Percentiles rank a stretch among this genome's conserved stretches.
Conservation (phyloP, 352 stramenopile genomes). For the Globisporangium yorkense region DNA sequence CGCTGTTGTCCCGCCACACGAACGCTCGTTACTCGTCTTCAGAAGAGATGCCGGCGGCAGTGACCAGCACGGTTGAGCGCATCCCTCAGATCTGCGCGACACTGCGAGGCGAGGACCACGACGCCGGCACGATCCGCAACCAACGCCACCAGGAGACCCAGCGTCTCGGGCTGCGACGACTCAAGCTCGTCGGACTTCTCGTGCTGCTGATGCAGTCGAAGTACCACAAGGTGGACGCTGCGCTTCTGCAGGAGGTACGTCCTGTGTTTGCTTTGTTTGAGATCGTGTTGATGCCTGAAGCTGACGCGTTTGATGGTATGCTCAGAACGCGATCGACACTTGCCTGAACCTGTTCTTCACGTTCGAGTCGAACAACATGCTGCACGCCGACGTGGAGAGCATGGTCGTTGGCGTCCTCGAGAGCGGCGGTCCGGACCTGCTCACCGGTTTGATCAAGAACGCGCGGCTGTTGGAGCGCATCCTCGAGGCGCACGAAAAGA, state of each 20-base stretch:
- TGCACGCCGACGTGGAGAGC: slow-evolving; percentile 81
- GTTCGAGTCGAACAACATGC: slow-evolving; percentile 86
- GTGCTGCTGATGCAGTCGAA: slow-evolving; percentile 82
- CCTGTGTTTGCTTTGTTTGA: neutral
- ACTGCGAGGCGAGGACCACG: slow-evolving; percentile 49
- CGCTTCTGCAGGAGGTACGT: slow-evolving; percentile 45
- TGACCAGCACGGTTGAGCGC: slow-evolving; percentile 45
- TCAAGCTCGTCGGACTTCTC: slow-evolving; percentile 78
- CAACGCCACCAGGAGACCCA: slow-evolving; percentile 68
- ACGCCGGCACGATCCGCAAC: slow-evolving; percentile 66
- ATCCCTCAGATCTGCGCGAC: slow-evolving; percentile 65
- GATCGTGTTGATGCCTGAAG: no score
- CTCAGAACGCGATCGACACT: slow-evolving; percentile 52
- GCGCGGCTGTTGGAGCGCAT: slow-evolving; percentile 63
- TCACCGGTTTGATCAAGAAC: slow-evolving; percentile 74
- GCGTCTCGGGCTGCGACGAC: slow-evolving; percentile 60
- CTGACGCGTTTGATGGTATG: no score
- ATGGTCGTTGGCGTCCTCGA: slow-evolving; percentile 83
- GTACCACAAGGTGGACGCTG: slow-evolving; percentile 72
- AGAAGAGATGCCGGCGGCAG: slow-evolving; percentile 53
- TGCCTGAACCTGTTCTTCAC: slow-evolving; percentile 85
- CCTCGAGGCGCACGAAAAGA: slow-evolving; percentile 72
- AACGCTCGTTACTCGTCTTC: slow-evolving; percentile 70
- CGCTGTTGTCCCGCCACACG: slow-evolving; percentile 66
- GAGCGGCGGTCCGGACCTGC: slow-evolving; percentile 65